phyloP scores from a whole-genome alignment of 257 asterid species.

The Salvia hispanica region DNA sequence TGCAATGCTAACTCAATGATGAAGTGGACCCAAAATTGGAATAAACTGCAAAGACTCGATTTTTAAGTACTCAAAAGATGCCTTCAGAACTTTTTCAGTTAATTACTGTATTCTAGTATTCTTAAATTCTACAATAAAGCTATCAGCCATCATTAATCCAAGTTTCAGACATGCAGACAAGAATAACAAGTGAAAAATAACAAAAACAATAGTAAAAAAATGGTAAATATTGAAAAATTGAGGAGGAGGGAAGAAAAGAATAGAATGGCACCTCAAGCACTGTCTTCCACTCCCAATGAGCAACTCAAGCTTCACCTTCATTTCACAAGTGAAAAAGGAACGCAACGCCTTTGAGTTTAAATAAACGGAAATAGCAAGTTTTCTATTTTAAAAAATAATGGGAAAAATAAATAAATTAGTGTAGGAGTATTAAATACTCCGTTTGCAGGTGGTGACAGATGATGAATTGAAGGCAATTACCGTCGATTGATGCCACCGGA shows the following conservation, averaged over 20 bases:
- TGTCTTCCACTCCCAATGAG: conserved; percentile 23
- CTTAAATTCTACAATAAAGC: neutral
- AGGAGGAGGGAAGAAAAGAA: neutral
- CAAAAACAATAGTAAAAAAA: neutral
- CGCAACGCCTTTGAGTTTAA: conserved; percentile 4
- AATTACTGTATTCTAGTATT: too few relatives aligned
- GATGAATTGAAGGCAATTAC: neutral
- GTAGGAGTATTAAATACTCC: neutral
- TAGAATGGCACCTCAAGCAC: conserved; percentile 31
- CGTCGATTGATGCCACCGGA: neutral
- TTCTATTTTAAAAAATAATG: neutral
- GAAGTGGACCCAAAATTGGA: neutral
- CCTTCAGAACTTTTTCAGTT: neutral
- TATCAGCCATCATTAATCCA: neutral
- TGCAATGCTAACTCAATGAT: conserved; percentile 8
- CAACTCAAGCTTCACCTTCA: neutral
- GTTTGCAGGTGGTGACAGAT: neutral
- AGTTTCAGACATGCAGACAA: conserved; percentile 8
- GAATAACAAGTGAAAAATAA: neutral
- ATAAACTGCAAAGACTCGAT: neutral
- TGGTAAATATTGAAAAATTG: neutral
- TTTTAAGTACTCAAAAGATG: neutral
- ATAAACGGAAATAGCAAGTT: neutral
- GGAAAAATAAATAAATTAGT: neutral
- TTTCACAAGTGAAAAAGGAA: neutral